These are phyloP conservation scores for Neospermospora avenae DNA, from an alignment of 2,329 filamentous ascomycete species.

Conservation along the genomic window DNA sequence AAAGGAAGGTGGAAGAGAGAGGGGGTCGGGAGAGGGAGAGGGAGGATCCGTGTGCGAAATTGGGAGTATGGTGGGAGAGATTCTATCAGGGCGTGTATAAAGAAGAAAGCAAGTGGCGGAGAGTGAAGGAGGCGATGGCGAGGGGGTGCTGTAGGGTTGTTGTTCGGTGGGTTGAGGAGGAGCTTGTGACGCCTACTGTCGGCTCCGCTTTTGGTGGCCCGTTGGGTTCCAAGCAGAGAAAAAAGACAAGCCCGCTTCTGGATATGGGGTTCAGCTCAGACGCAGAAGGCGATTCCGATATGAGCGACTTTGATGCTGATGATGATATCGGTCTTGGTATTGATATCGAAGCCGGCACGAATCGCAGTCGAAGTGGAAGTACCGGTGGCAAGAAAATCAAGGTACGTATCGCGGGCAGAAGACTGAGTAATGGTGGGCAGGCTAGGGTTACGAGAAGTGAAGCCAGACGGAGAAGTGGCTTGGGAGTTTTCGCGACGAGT, in stretches of 20 bases:
- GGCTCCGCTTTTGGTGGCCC: background rate
- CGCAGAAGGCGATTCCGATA: background rate
- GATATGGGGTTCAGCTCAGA: background rate
- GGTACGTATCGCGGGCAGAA: background rate
- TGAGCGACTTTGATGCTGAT: background rate
- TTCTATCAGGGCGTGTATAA: conserved; percentile 16
- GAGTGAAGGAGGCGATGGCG: conserved; percentile 23
- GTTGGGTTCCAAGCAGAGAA: background rate
- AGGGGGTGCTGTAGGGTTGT: conserved; percentile 27
- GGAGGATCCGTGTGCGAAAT: conserved; percentile 2
- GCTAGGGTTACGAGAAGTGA: background rate
- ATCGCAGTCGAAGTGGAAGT: background rate
- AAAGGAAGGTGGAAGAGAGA: background rate
- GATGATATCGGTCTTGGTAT: background rate
- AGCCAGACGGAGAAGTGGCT: background rate
- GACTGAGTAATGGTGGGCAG: background rate
- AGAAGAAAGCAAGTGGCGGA: conserved; percentile 22
- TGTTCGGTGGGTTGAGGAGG: conserved; percentile 17
- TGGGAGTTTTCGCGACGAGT: background rate
- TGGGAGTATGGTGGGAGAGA: conserved; percentile 24
- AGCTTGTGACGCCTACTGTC: background rate
- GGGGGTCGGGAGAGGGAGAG: background rate
- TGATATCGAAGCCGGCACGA: background rate
- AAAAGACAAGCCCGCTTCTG: background rate
- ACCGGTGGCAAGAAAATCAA: background rate